Conservation (phyloP, 2,329 filamentous ascomycete species). For the Pestalotiopsis sp. region DNA sequence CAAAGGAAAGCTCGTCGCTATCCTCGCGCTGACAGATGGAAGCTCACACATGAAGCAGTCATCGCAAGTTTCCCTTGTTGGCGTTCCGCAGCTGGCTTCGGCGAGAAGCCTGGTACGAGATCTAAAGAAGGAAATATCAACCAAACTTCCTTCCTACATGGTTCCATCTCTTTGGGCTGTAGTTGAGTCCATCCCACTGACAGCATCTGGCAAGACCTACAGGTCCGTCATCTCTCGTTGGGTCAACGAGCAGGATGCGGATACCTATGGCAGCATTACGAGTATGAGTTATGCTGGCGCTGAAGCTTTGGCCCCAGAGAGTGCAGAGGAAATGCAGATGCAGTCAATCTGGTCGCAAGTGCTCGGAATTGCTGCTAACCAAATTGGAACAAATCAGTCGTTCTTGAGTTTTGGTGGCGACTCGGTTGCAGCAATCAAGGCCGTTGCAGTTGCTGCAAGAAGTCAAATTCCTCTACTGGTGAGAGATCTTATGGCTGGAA, state of each 20-base stretch:
- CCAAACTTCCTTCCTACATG: conserved; percentile 20
- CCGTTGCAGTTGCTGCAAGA: neutral
- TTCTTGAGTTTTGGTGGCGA: conserved; percentile 15
- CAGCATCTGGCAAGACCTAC: conserved; percentile 19
- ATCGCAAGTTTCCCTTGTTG: conserved; percentile 22
- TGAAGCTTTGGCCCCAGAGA: neutral
- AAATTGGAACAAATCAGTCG: conserved; percentile 6
- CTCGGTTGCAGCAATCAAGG: conserved; percentile 15
- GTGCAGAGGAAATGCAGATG: conserved; percentile 4
- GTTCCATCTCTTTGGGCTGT: conserved; percentile 16
- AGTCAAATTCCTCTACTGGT: neutral
- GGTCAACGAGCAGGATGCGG: conserved; percentile 17
- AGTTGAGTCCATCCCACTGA: conserved; percentile 16
- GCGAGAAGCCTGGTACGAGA: neutral
- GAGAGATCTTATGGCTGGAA: conserved; percentile 12
- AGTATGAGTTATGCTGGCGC: neutral
- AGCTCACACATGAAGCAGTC: conserved; percentile 17
- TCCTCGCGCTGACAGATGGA: conserved; percentile 28
- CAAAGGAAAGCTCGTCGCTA: conserved; percentile 21
- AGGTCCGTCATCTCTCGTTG: conserved; percentile 9
- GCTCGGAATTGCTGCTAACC: neutral
- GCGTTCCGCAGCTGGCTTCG: conserved; percentile 26
- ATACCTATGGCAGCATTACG: neutral
- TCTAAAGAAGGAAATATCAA: neutral
- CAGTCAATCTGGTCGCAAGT: conserved; percentile 11